Base-by-base conservation (phyloP, 2,329 filamentous ascomycete species). In the Ceratocystis alfenasii region DNA sequence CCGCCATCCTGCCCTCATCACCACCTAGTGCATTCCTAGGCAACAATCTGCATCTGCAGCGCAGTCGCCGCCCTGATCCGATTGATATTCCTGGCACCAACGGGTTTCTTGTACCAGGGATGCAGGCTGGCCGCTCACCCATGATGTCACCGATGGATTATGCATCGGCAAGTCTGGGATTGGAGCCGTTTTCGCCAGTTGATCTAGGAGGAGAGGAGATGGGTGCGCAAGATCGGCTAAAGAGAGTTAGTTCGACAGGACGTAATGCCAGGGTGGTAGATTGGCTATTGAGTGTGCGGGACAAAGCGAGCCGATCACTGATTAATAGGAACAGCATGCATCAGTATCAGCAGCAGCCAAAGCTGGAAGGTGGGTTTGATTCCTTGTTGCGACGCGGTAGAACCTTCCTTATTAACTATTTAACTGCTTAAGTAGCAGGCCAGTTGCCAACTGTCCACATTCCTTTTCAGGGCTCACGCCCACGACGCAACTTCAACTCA, bases 261-360 rank as follows among this genome's bases (percentile, higher is more conserved):
- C 53, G 55, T 8, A 65, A 62, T 62, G 57, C 36, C 17, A 41
- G 62, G 4, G 53, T 67, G 10, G 33, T 62, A 5, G 62, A 67
- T 8, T 67, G 57, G 63, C 48, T 67, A 12, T 28, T 45, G 4
- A 62, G 28, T 36, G 62, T 65, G 12, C 46, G 45, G 8, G 64
- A 30, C 60, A 46, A 60, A 22, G 28, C 63, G 33, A 48, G 48
- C 36, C 63, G 63, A n/a, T 59, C 55, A 25, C 17, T 59, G 10
- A 25, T 25, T 25, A 64, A 50, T 22, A 28, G 61, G 25, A 46
- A 33, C 41, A 63, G 44, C 46, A 59, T 36, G 55, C 28, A 59
- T n/a, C 55, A 59, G 7, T 48, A 48, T 25, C 25, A 48, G 8
- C 45, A 63, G 22, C 53, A 57, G 8, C 53, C 20, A 25, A 28